Evolutionary conservation across 208 protist species (phyloP).

Genomic region (Leishmania lainsoni): DNA sequence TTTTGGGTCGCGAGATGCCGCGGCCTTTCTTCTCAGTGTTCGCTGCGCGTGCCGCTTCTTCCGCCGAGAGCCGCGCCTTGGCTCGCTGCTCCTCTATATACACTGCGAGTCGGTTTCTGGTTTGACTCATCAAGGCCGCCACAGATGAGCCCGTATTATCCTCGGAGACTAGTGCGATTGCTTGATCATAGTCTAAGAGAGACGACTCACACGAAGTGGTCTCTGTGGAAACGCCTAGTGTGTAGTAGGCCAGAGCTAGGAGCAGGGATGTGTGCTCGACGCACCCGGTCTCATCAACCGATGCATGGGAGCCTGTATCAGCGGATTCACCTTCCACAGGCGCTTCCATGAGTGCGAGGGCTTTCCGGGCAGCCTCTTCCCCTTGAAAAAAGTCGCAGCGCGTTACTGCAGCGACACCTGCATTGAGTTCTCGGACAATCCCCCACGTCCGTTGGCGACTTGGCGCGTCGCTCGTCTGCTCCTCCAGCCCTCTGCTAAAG

Average conservation of each 20-base stretch:
- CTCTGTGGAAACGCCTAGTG: constrained; percentile 19
- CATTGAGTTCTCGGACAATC: constrained; percentile 15
- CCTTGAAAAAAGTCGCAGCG: constrained; percentile 26
- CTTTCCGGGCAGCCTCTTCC: constrained; percentile 16
- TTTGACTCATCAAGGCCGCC: constrained; percentile 16
- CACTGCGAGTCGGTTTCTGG: constrained; percentile 6
- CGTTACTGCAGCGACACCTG: constrained; percentile 23
- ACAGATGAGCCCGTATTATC: background rate
- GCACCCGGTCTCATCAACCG: background rate
- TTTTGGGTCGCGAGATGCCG: background rate
- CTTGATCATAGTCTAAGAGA: constrained; percentile 22
- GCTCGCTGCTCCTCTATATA: constrained; percentile 26
- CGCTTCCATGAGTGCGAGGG: constrained; percentile 7
- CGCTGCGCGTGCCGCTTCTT: constrained; percentile 11
- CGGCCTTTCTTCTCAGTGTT: constrained; percentile 17
- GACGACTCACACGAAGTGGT: constrained; percentile 20
- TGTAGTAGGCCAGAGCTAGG: constrained; percentile 19
- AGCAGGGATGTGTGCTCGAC: constrained; percentile 10
- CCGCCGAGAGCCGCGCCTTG: constrained; percentile 5
- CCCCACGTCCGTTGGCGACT: constrained; percentile 17
- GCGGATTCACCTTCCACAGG: background rate
- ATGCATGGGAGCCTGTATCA: background rate
- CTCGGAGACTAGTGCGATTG: constrained; percentile 5
- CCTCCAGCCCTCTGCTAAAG: constrained; percentile 14
- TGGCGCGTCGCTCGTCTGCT: background rate